Percentiles rank a stretch among this genome's conserved stretches.
Evolutionary conservation across 1,284 basidiomycete species (phyloP).

Genomic region (Malassezia equina): DNA sequence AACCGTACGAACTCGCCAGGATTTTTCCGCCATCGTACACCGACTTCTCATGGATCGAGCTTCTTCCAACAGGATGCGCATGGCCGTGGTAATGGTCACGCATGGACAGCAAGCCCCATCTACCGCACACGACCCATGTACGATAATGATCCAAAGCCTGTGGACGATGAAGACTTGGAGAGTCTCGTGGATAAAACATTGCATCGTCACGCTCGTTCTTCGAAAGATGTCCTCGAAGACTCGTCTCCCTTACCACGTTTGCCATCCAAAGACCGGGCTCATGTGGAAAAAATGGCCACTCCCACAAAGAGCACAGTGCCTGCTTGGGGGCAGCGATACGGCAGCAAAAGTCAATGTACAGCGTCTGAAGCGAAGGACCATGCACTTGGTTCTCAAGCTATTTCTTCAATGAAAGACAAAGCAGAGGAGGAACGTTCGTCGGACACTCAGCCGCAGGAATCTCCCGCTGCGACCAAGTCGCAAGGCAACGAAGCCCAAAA

Average conservation of each 20-base stretch:
- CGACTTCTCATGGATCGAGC: background rate
- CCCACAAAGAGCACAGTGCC: background rate
- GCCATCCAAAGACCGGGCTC: background rate
- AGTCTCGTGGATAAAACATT: background rate
- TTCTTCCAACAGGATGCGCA: background rate
- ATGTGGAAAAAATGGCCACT: background rate
- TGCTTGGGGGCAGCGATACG: conserved; percentile 11
- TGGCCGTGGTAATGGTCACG: background rate
- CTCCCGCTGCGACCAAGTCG: background rate
- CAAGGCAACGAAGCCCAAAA: background rate
- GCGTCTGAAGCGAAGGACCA: background rate
- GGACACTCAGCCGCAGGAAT: background rate
- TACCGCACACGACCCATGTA: background rate
- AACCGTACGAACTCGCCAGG: background rate
- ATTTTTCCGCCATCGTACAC: background rate
- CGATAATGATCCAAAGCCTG: conserved; percentile 11
- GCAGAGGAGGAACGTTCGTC: background rate
- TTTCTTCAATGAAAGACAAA: background rate
- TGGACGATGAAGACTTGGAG: conserved; percentile 9
- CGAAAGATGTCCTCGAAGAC: background rate
- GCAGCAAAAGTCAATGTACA: background rate
- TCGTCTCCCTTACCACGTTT: background rate
- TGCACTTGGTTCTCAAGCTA: background rate
- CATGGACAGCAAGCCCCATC: background rate
- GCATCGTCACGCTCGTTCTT: background rate